Conservation (phyloP, 768 basidiomycete species). For the Boletus sp. region DNA sequence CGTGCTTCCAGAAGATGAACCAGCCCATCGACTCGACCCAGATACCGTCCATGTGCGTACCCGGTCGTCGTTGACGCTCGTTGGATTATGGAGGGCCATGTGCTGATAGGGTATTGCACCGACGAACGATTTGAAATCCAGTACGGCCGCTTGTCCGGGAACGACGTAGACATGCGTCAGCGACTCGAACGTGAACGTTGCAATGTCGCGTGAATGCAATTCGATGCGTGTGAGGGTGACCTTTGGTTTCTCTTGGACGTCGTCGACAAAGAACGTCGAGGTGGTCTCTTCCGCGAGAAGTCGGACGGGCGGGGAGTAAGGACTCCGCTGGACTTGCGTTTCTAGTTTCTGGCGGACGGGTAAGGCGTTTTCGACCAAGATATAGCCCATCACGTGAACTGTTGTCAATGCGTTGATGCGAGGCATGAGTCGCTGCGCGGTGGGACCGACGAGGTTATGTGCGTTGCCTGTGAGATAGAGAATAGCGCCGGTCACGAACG, state of each 20-base stretch:
- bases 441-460: constrained; percentile 43
- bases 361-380: constrained; percentile 52
- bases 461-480: constrained; percentile 65
- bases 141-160: constrained; percentile 53
- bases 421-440: constrained; percentile 52
- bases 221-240: constrained; percentile 37
- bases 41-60: constrained; percentile 69
- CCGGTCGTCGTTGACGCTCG: constrained; percentile 59
- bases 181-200: constrained; percentile 52
- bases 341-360: constrained; percentile 49
- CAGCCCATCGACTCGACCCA: constrained; percentile 19
- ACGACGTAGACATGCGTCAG: constrained; percentile 33
- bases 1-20: neutral
- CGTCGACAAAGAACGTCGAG: constrained; percentile 29
- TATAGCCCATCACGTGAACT: constrained; percentile 50
- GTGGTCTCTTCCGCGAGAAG: constrained; percentile 49
- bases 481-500: constrained; percentile 54
- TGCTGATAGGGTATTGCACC: constrained; percentile 50
- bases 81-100: constrained; percentile 50
- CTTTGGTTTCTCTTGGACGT: constrained; percentile 19
- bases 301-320: constrained; percentile 60
- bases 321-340: constrained; percentile 36
- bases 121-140: constrained; percentile 54
- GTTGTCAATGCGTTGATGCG: constrained; percentile 51
- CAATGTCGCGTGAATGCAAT: constrained; percentile 47